These are phyloP conservation scores for Letharia lupina DNA, from an alignment of 495 filamentous ascomycete species.

Conservation along the genomic window DNA sequence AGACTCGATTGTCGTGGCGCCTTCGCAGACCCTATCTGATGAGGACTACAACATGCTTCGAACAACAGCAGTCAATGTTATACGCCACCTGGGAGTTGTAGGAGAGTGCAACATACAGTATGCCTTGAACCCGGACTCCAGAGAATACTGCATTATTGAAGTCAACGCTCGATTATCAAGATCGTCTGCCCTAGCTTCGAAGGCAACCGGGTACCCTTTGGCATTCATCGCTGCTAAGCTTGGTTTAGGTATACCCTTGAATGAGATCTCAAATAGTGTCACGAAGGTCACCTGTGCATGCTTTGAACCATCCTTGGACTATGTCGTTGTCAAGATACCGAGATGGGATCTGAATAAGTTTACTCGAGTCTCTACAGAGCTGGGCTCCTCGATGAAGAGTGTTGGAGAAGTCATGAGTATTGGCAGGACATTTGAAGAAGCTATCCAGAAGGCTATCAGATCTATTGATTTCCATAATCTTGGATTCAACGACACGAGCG, in stretches of 20 bases:
- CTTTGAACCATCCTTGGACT: slow-evolving; percentile 98
- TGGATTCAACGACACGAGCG: slow-evolving; percentile 81
- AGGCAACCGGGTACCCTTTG: slow-evolving; percentile 94
- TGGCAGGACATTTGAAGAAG: slow-evolving; percentile 92
- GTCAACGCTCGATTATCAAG: slow-evolving; percentile 97
- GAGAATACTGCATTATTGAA: slow-evolving; percentile 98
- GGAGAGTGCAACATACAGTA: slow-evolving; percentile 99
- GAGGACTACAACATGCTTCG: slow-evolving; percentile 99
- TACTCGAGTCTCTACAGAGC: slow-evolving; percentile 85
- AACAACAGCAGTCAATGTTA: slow-evolving; percentile 97
- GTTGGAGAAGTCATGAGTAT: slow-evolving; percentile 99
- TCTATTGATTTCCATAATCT: slow-evolving; percentile 92
- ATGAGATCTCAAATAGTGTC: slow-evolving; percentile 93
- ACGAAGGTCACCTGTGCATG: slow-evolving; percentile 95
- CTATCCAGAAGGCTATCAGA: slow-evolving; percentile 95
- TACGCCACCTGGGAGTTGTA: slow-evolving; percentile 91
- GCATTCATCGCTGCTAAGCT: slow-evolving; percentile 96
- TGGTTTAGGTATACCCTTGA: slow-evolving; percentile 86
- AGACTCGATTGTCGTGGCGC: slow-evolving; percentile 96
- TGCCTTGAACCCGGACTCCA: slow-evolving; percentile 90
- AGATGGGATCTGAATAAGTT: slow-evolving; percentile 99
- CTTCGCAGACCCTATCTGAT: slow-evolving; percentile 92
- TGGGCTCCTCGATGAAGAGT: slow-evolving; percentile 98
- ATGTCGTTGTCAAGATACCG: slow-evolving; percentile 98
- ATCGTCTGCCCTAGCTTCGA: slow-evolving; percentile 92